Base-by-base conservation (phyloP, 306 rosid species). In the Vigna radiata region DNA sequence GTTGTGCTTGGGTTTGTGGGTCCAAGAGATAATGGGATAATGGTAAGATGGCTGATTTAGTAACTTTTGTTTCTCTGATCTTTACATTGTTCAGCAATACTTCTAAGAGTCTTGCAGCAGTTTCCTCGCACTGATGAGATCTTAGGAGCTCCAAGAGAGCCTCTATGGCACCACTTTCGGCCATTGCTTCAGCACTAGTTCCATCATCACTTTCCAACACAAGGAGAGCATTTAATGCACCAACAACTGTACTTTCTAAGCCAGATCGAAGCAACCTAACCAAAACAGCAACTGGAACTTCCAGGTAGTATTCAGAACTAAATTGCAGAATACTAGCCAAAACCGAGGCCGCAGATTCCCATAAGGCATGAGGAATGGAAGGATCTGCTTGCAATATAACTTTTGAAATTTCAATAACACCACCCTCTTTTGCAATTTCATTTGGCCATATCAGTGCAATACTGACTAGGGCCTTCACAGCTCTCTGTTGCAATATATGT, bases 311-410 rank as follows among this genome's bases (percentile, higher is more conserved):
- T 71, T 95, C 98, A 64, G 98, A 95, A 83, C 98, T 90, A 80
- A 89, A 95, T 84, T 95, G 98, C 71, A 95, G 90, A 79, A 95
- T 88, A 82, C 92, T 89, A 61, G 98, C 77, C 84, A 95, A 85
- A 82, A 95, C 97, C 80, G 96, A 85, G 77, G 98, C 97, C 67
- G 91, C 98, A 73, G 97, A 95, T 75, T 95, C 98, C 98, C 98
- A 95, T 79, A 95, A 75, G 63, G 97, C 89, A 86, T 95, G 96
- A 66, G 98, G 98, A 85, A 95, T 91, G 44, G 96, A 92, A 82
- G 97, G 97, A 78, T 95, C 98, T 62, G 96, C 86, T 81, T 88
- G 97, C 83, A 95, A 76, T 79, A 95, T 92, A 79, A 95, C 98
- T 83, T 89, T 90, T 49, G 98, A 95, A 68, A 95, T 70, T 86